These are phyloP conservation scores for Athelia psychrophila DNA, from an alignment of 1,284 basidiomycete species.

Conservation along the genomic window DNA sequence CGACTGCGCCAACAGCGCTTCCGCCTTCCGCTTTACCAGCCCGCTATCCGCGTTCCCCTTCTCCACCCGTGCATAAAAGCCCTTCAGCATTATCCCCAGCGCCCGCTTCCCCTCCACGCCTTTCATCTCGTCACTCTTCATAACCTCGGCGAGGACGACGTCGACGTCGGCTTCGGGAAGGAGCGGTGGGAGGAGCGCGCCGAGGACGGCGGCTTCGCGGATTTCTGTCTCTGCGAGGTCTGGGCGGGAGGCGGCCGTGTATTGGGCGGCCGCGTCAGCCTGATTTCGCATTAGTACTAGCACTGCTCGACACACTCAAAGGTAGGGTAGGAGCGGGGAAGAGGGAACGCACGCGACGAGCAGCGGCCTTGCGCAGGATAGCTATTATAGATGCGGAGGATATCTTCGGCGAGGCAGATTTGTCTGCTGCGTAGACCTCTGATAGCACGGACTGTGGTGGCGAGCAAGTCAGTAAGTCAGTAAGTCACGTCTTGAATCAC, in stretches of 20 bases:
- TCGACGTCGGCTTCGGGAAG: constrained; percentile 56
- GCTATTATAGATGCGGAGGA: constrained; percentile 41
- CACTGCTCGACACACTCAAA: background rate
- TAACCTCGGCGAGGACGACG: constrained; percentile 38
- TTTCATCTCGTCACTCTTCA: constrained; percentile 25
- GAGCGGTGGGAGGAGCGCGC: constrained; percentile 56
- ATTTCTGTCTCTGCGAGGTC: constrained; percentile 67
- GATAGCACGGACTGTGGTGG: constrained; percentile 57
- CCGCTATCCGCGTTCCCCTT: constrained; percentile 53
- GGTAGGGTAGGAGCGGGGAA: constrained; percentile 1
- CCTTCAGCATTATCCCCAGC: constrained; percentile 52
- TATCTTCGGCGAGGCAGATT: constrained; percentile 41
- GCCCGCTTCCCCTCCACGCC: constrained; percentile 32
- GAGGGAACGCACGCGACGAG: constrained; percentile 51
- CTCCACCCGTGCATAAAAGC: constrained; percentile 61
- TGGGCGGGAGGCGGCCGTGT: constrained; percentile 48
- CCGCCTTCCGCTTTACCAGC: constrained; percentile 50
- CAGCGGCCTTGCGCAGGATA: constrained; percentile 57
- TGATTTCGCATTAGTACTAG: constrained; percentile 21
- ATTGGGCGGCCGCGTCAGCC: constrained; percentile 60
- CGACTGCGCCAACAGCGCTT: constrained; percentile 41
- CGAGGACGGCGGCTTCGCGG: constrained; percentile 52
- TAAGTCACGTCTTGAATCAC: background rate
- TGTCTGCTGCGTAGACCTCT: constrained; percentile 68
- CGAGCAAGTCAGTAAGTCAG: background rate